Percentiles rank a stretch among this genome's conserved stretches.
These are phyloP conservation scores for Dictyostelium discoideum DNA, from an alignment of 78 protist species.

Conservation along the genomic window DNA sequence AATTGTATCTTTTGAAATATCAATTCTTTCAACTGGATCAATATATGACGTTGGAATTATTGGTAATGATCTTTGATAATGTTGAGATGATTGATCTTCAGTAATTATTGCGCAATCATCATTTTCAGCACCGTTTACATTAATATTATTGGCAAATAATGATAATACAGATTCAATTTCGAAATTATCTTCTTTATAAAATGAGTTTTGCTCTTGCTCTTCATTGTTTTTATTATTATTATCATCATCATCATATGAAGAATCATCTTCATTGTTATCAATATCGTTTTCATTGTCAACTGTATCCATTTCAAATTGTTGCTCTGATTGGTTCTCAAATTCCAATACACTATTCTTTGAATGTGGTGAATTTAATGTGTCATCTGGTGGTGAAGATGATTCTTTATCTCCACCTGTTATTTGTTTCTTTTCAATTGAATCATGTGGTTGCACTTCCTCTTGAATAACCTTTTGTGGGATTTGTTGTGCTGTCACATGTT, in stretches of 20 bases:
- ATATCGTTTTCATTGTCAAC: background rate
- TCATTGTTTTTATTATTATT: background rate
- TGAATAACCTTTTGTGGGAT: background rate
- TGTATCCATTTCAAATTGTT: background rate
- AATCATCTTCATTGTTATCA: background rate
- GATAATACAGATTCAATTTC: background rate
- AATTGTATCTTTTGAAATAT: constrained; percentile 15
- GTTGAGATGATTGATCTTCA: background rate
- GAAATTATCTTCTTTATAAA: constrained; percentile 14
- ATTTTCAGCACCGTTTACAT: background rate
- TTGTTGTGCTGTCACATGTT: background rate
- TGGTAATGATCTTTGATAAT: background rate
- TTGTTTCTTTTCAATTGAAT: background rate
- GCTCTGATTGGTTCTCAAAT: background rate
- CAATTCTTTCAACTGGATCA: constrained; percentile 4
- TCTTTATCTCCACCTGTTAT: background rate
- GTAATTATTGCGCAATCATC: background rate
- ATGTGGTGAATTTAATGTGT: background rate
- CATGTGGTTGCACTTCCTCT: background rate
- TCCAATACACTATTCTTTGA: constrained; percentile 1
- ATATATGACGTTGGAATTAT: background rate
- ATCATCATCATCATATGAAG: background rate
- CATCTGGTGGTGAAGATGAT: background rate
- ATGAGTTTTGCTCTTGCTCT: constrained; percentile 15
- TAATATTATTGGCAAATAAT: background rate